These are phyloP conservation scores for Brassica incana DNA, from an alignment of 345 rosid species.

Conservation along the genomic window DNA sequence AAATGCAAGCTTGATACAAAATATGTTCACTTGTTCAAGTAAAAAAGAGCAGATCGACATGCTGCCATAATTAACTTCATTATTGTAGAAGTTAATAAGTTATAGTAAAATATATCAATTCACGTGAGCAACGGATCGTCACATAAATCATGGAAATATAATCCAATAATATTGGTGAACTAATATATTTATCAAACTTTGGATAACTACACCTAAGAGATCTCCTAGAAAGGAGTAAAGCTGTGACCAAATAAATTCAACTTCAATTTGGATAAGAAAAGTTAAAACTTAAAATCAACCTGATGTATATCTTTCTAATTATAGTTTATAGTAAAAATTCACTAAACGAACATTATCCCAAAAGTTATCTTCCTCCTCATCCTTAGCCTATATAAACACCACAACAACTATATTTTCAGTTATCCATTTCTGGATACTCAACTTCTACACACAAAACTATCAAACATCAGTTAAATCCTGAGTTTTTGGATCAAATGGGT, in stretches of 20 bases:
- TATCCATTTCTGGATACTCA: constrained; percentile 9
- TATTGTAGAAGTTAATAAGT: no score
- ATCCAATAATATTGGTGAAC: background rate
- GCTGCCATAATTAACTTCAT: background rate
- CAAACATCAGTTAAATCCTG: background rate
- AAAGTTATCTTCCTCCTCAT: constrained; percentile 4
- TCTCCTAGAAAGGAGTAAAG: background rate
- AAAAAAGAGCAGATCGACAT: background rate
- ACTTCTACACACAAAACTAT: background rate
- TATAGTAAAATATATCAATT: background rate
- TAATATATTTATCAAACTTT: background rate
- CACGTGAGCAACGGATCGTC: background rate
- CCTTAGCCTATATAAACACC: constrained; percentile 16
- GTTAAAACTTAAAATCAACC: background rate
- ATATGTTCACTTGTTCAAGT: background rate
- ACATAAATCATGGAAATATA: background rate
- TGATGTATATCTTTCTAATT: constrained; percentile 1
- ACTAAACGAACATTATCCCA: constrained; percentile 27
- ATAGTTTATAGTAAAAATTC: constrained; percentile 15
- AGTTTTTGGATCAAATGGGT: constrained; percentile 13
- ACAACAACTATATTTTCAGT: background rate
- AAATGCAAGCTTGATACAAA: background rate
- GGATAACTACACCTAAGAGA: background rate
- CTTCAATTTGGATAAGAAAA: background rate
- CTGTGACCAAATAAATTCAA: background rate